phyloP scores from a whole-genome alignment of 805 yeast species.

The Metschnikowia amazonensis region DNA sequence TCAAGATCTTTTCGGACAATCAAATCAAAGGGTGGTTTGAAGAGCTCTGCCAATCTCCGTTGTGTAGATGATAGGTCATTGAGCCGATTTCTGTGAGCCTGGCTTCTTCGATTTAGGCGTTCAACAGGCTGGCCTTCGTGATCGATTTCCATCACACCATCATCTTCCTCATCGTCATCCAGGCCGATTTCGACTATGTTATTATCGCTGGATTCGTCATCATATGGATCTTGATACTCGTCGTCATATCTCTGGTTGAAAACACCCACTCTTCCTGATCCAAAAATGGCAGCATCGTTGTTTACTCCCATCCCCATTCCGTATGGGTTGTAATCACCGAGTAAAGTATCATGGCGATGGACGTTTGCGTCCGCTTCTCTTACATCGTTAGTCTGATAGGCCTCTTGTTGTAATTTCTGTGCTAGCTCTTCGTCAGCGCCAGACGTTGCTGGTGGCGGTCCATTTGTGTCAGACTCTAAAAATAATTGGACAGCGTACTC shows the following conservation, averaged over 20 bases:
- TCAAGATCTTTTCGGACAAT: constrained; percentile 69
- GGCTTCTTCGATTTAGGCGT: constrained; percentile 11
- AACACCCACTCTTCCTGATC: constrained; percentile 45
- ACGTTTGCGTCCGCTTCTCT: constrained; percentile 71
- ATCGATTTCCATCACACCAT: constrained; percentile 27
- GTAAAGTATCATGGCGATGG: constrained; percentile 70
- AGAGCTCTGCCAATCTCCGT: constrained; percentile 72
- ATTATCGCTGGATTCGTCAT: constrained; percentile 23
- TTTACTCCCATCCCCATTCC: constrained; percentile 9
- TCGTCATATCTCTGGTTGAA: constrained; percentile 53
- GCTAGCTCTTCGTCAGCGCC: constrained; percentile 55
- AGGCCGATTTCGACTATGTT: constrained; percentile 29
- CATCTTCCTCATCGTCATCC: constrained; percentile 37
- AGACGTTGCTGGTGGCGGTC: constrained; percentile 18
- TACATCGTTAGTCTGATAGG: constrained; percentile 40
- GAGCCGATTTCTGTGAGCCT: constrained; percentile 10
- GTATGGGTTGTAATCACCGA: constrained; percentile 35
- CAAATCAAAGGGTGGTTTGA: constrained; percentile 91
- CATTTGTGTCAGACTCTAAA: constrained; percentile 48
- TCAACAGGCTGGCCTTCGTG: constrained; percentile 26
- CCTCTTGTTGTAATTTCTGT: constrained; percentile 58
- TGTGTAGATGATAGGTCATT: constrained; percentile 49
- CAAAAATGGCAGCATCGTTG: constrained; percentile 45
- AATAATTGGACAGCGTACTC: constrained; percentile 82
- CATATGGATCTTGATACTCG: constrained; percentile 26